Conservation (phyloP, 2,329 filamentous ascomycete species). For the Pyricularia sp. region DNA sequence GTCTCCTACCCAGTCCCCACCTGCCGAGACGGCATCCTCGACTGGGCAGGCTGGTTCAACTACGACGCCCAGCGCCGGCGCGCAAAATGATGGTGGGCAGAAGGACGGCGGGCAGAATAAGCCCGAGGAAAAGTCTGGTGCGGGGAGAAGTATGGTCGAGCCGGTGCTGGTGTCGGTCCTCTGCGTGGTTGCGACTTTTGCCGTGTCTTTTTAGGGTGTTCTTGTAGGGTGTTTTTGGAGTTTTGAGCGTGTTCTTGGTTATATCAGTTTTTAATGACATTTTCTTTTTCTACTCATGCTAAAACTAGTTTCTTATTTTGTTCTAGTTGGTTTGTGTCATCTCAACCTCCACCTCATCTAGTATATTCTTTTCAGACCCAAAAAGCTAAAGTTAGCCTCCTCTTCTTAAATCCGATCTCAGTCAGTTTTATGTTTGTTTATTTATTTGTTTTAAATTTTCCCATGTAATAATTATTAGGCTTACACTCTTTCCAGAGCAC, state of each 20-base stretch:
- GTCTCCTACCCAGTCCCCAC: neutral
- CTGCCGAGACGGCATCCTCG: neutral
- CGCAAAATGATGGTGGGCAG: neutral
- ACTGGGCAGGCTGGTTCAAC: neutral
- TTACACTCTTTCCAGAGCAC: too few species aligned
- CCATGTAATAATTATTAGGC: too few species aligned
- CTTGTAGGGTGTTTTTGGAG: too few species aligned
- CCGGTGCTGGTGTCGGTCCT: neutral
- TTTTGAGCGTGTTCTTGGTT: neutral
- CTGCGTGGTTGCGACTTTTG: neutral
- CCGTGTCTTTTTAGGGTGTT: neutral
- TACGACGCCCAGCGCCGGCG: neutral
- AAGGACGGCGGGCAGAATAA: too few species aligned
- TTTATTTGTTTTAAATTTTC: neutral
- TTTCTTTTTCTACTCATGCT: neutral
- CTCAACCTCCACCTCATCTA: neutral
- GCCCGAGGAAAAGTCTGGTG: neutral
- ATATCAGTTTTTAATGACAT: neutral
- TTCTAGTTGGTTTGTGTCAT: neutral
- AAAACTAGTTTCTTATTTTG: too few species aligned
- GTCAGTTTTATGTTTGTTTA: neutral
- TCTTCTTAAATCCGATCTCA: neutral
- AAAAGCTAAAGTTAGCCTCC: neutral
- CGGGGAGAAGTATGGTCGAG: neutral
- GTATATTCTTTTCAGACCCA: neutral